phyloP scores from a whole-genome alignment of 2,329 filamentous ascomycete species.

The Pseudogymnoascus sp. region DNA sequence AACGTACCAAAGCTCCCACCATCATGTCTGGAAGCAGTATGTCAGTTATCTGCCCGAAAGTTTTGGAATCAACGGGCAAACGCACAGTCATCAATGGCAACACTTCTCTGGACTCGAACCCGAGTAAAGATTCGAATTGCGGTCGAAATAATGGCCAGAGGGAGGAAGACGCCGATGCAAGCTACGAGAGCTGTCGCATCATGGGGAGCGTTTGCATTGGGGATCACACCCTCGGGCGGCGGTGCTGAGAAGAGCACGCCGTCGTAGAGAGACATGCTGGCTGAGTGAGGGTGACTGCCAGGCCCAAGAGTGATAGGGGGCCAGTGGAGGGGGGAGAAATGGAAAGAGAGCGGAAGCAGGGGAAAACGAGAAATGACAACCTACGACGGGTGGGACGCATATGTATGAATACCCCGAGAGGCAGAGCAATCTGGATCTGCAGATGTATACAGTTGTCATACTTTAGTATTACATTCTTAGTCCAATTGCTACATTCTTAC shows the following conservation, averaged over 20 bases:
- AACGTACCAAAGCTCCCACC: constrained; percentile 9
- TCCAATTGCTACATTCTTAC: not conserved
- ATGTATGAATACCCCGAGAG: not conserved
- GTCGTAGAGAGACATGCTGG: constrained; percentile 17
- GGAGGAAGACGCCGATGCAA: constrained; percentile 15
- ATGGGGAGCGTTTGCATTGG: constrained; percentile 11
- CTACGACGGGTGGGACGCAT: not conserved
- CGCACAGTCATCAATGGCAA: constrained; percentile 19
- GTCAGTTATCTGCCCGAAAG: not conserved
- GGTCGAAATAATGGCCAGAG: constrained; percentile 12
- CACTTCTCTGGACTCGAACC: constrained; percentile 12
- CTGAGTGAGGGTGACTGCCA: not conserved
- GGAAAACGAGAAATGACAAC: not conserved
- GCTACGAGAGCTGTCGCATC: constrained; percentile 12
- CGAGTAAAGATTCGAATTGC: constrained; percentile 18
- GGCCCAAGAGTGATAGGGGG: not conserved
- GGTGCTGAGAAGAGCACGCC: constrained; percentile 16
- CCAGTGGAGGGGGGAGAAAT: not conserved
- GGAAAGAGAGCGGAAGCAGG: not conserved
- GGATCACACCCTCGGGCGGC: constrained; percentile 15
- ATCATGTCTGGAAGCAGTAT: constrained; percentile 13
- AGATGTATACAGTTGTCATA: not conserved
- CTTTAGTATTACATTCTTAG: not conserved
- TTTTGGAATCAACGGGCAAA: not conserved
- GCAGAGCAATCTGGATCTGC: not conserved